phyloP scores from a whole-genome alignment of 2,329 filamentous ascomycete species.

The Beauveria brongniartii region DNA sequence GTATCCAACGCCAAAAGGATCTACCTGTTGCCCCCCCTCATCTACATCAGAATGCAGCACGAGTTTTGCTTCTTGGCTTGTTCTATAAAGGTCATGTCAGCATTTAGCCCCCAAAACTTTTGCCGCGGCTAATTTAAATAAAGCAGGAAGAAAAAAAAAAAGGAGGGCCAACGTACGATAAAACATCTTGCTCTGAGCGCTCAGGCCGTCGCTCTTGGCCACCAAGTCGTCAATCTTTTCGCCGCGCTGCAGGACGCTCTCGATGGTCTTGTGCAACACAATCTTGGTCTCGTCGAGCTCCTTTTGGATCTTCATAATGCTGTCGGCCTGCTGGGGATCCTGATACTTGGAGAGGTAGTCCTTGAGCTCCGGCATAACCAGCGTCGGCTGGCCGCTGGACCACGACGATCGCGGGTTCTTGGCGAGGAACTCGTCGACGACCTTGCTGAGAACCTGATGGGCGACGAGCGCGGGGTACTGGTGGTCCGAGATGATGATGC shows the following conservation, averaged over 20 bases:
- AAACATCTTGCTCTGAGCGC: conserved; percentile 94
- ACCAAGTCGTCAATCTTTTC: conserved; percentile 96
- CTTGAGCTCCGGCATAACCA: conserved; percentile 66
- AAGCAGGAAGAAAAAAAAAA: neutral
- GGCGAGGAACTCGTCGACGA: conserved; percentile 78
- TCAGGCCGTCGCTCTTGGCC: conserved; percentile 84
- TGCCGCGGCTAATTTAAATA: neutral
- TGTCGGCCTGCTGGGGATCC: conserved; percentile 81
- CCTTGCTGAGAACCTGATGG: conserved; percentile 78
- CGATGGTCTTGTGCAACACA: conserved; percentile 92
- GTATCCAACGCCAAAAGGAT: conserved; percentile 22
- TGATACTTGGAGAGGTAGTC: conserved; percentile 71
- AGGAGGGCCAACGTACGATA: conserved; percentile 54
- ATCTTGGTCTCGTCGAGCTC: conserved; percentile 98
- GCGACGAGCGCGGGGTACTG: conserved; percentile 72
- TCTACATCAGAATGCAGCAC: conserved; percentile 63
- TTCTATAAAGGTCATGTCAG: conserved; percentile 26
- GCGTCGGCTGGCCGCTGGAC: conserved; percentile 43
- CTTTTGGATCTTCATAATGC: conserved; percentile 91
- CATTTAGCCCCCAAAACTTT: neutral
- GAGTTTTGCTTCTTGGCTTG: conserved; percentile 76
- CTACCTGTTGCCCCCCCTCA: neutral
- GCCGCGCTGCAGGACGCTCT: conserved; percentile 76
- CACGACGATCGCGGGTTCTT: conserved; percentile 65
- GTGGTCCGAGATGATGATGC: conserved; percentile 69